Conservation (phyloP, 108 stramenopile species). For the Phaeodactylum tricornutum region DNA sequence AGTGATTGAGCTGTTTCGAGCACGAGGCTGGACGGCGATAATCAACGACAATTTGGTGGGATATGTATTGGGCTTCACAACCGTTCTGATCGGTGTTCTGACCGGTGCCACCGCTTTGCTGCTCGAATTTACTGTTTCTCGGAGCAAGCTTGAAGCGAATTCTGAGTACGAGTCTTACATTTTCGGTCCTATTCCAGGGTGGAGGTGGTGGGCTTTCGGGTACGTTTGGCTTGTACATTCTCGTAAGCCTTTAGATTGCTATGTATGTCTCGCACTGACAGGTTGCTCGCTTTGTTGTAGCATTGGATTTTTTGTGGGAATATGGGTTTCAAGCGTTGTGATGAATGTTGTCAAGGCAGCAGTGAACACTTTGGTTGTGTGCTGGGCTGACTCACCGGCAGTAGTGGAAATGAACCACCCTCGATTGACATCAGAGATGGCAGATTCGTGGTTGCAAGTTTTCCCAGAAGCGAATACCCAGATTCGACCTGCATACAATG, state of each 20-base stretch:
- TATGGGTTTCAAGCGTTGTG: conserved; percentile 39
- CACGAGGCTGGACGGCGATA: conserved; percentile 63
- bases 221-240: no score
- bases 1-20: conserved; percentile 61
- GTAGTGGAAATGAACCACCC: conserved; percentile 60
- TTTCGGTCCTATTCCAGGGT: background rate
- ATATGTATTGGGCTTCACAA: conserved; percentile 38
- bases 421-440: conserved; percentile 37
- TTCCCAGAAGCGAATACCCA: no score
- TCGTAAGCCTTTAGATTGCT: no score
- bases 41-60: conserved; percentile 59
- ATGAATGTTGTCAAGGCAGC: conserved; percentile 60
- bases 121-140: background rate
- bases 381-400: conserved; percentile 65
- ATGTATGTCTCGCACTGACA: background rate
- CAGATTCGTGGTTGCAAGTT: conserved; percentile 39
- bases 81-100: conserved; percentile 22
- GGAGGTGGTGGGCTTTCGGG: no score
- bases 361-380: conserved; percentile 76
- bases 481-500: background rate
- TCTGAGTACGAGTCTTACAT: background rate
- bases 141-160: no score
- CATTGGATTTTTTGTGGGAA: conserved; percentile 54
- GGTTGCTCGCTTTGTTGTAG: conserved; percentile 7
- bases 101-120: conserved; percentile 6